phyloP scores from a whole-genome alignment of 2,329 filamentous ascomycete species.

The Curvularia verruculosa region DNA sequence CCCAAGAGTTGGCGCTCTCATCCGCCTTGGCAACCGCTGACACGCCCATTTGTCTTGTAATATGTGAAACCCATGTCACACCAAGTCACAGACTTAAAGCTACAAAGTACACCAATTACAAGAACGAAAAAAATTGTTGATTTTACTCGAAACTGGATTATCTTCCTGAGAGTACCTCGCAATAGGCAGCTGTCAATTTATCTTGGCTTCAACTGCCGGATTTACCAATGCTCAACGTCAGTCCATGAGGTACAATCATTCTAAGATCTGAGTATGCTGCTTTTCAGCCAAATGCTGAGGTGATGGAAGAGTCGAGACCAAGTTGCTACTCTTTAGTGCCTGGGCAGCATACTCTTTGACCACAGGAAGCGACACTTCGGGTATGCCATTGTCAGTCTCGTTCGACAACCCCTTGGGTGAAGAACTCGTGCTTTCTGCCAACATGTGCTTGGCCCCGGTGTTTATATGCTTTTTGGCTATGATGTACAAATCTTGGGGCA shows the following conservation, averaged over 20 bases:
- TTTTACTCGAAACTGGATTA: too few relatives aligned
- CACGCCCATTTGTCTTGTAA: not conserved
- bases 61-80: not conserved
- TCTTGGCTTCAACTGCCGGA: not conserved
- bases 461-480: constrained; percentile 40
- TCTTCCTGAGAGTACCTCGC: not conserved
- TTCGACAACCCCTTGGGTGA: not conserved
- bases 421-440: not conserved
- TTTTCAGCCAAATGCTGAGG: not conserved
- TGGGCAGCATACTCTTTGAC: constrained; percentile 19
- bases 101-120: not conserved
- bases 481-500: constrained; percentile 29
- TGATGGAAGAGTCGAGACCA: constrained; percentile 14
- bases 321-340: constrained; percentile 15
- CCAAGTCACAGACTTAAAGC: not conserved
- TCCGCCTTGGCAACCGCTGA: not conserved
- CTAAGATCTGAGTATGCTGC: constrained; percentile 27
- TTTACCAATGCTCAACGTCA: not conserved
- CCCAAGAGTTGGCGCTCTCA: not conserved
- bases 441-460: constrained; percentile 24
- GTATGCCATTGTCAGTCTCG: constrained; percentile 4
- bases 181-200: not conserved
- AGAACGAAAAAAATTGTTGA: not conserved
- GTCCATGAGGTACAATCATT: constrained; percentile 11
- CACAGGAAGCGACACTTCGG: constrained; percentile 2